phyloP scores from a whole-genome alignment of 2,329 filamentous ascomycete genomes.

The Bipolaris gigantea region DNA sequence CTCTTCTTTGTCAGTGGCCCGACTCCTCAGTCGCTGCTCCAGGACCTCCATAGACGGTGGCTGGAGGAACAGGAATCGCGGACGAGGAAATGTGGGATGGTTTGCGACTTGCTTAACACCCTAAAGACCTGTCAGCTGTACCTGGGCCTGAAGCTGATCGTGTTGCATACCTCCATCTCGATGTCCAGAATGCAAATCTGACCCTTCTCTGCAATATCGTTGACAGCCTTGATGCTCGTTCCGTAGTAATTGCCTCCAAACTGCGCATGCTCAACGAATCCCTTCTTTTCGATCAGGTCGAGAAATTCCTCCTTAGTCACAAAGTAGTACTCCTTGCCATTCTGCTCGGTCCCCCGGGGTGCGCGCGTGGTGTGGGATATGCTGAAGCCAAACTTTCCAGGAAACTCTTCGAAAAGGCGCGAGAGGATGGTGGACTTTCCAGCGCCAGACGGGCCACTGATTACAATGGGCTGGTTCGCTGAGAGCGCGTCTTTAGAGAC shows the following conservation, averaged over 20 bases:
- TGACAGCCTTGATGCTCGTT: slow-evolving; percentile 77
- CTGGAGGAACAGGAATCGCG: slow-evolving; percentile 81
- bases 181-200: slow-evolving; percentile 86
- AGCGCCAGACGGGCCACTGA: slow-evolving; percentile 77
- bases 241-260: slow-evolving; percentile 89
- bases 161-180: slow-evolving; percentile 79
- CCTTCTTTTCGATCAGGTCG: slow-evolving; percentile 58
- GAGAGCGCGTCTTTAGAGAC: slow-evolving; percentile 24
- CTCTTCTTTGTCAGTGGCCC: slow-evolving; percentile 52
- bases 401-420: slow-evolving; percentile 67
- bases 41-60: slow-evolving; percentile 76
- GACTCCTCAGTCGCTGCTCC: slow-evolving; percentile 59
- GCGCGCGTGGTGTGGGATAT: slow-evolving; percentile 74
- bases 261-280: slow-evolving; percentile 84
- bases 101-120: slow-evolving; percentile 92
- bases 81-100: slow-evolving; percentile 63
- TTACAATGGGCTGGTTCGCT: slow-evolving; percentile 62
- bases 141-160: neutral
- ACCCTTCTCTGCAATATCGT: slow-evolving; percentile 70
- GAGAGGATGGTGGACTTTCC: slow-evolving; percentile 82
- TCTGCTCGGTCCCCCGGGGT: slow-evolving; percentile 72
- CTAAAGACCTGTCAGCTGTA: slow-evolving; percentile 38
- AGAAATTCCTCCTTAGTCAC: slow-evolving; percentile 55
- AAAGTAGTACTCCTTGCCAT: slow-evolving; percentile 80
- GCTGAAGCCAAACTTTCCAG: slow-evolving; percentile 66